phyloP scores from a whole-genome alignment of 1,284 basidiomycete genomes.

The Flammula alnicola region DNA sequence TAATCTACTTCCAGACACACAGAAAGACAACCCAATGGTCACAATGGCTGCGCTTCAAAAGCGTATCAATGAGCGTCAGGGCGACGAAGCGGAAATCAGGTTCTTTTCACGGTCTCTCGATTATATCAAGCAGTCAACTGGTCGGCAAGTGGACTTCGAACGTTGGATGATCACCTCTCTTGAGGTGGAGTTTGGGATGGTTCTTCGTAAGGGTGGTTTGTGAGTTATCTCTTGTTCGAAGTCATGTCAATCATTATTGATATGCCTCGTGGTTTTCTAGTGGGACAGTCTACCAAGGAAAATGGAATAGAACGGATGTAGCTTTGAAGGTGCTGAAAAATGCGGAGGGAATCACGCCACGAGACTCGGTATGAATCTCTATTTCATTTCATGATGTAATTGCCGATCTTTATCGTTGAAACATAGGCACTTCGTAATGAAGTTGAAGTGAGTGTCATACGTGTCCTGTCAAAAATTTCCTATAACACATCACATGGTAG shows the following conservation, averaged over 20 bases:
- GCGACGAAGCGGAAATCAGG: neutral
- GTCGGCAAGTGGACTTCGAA: neutral
- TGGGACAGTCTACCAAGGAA: slow-evolving; percentile 27
- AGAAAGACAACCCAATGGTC: neutral
- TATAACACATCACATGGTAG: slow-evolving; percentile 7
- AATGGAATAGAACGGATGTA: slow-evolving; percentile 30
- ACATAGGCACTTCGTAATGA: slow-evolving; percentile 23
- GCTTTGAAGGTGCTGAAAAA: slow-evolving; percentile 30
- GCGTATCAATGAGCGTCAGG: neutral
- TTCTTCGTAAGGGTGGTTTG: slow-evolving; percentile 22
- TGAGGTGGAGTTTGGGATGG: slow-evolving; percentile 14
- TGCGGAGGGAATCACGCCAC: slow-evolving; percentile 18
- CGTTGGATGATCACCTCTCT: slow-evolving; percentile 2
- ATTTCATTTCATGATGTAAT: neutral
- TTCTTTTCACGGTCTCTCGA: neutral
- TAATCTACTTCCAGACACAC: neutral
- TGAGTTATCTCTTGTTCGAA: slow-evolving; percentile 6
- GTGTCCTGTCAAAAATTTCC: neutral
- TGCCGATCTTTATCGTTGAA: neutral
- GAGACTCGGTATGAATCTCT: slow-evolving; percentile 18
- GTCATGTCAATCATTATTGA: neutral
- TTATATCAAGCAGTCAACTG: neutral
- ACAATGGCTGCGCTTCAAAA: slow-evolving; percentile 1
- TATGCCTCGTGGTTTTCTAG: too few species aligned
- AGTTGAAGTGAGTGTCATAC: slow-evolving; percentile 17